Conservation (phyloP, 495 filamentous ascomycete genomes). For the Amphirosellinia nigrospora region DNA sequence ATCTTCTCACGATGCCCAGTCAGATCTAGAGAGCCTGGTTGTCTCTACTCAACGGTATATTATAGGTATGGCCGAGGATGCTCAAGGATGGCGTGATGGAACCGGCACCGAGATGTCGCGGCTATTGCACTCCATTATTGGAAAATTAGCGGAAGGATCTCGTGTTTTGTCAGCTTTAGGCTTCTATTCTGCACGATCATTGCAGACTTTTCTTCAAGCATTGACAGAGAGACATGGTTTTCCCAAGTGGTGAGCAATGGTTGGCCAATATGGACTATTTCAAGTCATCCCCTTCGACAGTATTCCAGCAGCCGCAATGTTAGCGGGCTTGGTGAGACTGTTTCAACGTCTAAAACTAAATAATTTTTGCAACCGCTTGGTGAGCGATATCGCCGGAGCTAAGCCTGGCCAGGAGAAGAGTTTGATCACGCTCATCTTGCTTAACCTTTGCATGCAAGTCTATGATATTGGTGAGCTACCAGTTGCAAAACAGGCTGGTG, state of each 20-base stretch:
- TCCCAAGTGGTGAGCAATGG: slow-evolving; percentile 50
- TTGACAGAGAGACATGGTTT: slow-evolving; percentile 48
- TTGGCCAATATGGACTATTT: slow-evolving; percentile 45
- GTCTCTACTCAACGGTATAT: slow-evolving; percentile 62
- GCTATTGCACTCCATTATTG: slow-evolving; percentile 44
- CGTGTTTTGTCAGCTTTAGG: slow-evolving; percentile 39
- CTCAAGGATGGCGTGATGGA: slow-evolving; percentile 41
- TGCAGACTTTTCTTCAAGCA: slow-evolving; percentile 49
- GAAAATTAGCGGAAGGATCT: slow-evolving; percentile 44
- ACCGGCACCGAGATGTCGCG: slow-evolving; percentile 32
- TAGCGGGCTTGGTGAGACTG: slow-evolving; percentile 60
- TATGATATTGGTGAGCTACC: slow-evolving; percentile 52
- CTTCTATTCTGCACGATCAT: slow-evolving; percentile 57
- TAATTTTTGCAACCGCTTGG: slow-evolving; percentile 58
- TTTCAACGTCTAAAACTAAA: slow-evolving; percentile 50
- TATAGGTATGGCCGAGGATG: slow-evolving; percentile 48
- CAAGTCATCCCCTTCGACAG: slow-evolving; percentile 48
- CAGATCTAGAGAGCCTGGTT: slow-evolving; percentile 67
- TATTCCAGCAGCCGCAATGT: slow-evolving; percentile 53
- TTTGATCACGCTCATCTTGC: slow-evolving; percentile 47
- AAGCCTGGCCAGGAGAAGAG: slow-evolving; percentile 44
- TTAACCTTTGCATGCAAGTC: slow-evolving; percentile 51
- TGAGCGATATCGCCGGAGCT: slow-evolving; percentile 59
- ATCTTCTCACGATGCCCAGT: slow-evolving; percentile 53
- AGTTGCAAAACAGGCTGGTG: slow-evolving; percentile 79